Conservation (phyloP, 2,329 filamentous ascomycete species). For the Aspergillus caelatus region DNA sequence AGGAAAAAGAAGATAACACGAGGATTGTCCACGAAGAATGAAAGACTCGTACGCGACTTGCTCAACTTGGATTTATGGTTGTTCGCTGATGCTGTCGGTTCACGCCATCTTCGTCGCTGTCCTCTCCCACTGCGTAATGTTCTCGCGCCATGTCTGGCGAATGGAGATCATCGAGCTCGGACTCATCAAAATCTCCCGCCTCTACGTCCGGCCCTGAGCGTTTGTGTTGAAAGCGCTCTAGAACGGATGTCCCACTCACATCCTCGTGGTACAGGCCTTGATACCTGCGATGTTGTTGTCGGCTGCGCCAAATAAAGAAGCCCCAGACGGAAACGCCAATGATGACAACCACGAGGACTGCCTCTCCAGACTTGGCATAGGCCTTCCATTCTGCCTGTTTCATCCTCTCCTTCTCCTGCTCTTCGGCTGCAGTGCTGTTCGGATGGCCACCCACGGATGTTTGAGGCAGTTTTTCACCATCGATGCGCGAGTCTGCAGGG, state of each 20-base stretch:
- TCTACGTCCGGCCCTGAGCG: slow-evolving; percentile 56
- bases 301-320: slow-evolving; percentile 65
- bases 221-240: slow-evolving; percentile 53
- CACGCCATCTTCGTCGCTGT: slow-evolving; percentile 42
- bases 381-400: slow-evolving; percentile 85
- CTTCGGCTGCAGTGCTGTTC: slow-evolving; percentile 68
- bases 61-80: slow-evolving; percentile 11
- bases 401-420: slow-evolving; percentile 72
- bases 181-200: slow-evolving; percentile 64
- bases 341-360: slow-evolving; percentile 79
- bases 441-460: slow-evolving; percentile 76
- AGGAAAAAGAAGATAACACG: slow-evolving; percentile 11
- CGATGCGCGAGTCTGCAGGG: slow-evolving; percentile 77
- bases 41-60: slow-evolving; percentile 9
- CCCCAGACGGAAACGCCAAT: slow-evolving; percentile 75
- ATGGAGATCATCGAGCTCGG: slow-evolving; percentile 60
- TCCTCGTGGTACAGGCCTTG: slow-evolving; percentile 48
- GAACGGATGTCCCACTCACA: slow-evolving; percentile 42
- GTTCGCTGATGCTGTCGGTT: slow-evolving; percentile 14
- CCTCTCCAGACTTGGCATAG: slow-evolving; percentile 84
- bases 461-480: slow-evolving; percentile 79
- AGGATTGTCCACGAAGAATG: slow-evolving; percentile 10
- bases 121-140: slow-evolving; percentile 54
- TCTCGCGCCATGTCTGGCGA: slow-evolving; percentile 36
- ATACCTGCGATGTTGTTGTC: slow-evolving; percentile 52